Percentiles rank a stretch among this genome's conserved stretches.
Conservation (phyloP, 345 rosid species). For the Eucalyptus leucophloia region DNA sequence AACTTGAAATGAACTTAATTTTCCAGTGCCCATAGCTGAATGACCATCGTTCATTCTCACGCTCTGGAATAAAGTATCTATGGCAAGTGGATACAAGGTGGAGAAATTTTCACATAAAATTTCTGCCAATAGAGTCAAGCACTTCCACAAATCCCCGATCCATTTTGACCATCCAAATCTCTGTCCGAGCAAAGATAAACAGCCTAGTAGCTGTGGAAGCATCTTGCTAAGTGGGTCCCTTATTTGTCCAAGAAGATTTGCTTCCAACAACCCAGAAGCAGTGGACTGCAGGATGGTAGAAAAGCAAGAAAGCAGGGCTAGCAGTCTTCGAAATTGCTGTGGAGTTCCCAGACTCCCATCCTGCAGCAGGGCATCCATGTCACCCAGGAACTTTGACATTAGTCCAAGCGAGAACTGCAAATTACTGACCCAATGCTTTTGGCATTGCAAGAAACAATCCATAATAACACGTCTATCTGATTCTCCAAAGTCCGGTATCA, state of each 20-base stretch:
- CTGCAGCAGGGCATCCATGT: conserved; percentile 80
- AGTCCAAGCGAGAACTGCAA: conserved; percentile 78
- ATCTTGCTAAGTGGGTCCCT: conserved; percentile 53
- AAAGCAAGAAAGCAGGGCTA: conserved; percentile 91
- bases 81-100: conserved; percentile 42
- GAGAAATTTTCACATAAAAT: conserved; percentile 73
- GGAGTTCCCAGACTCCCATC: conserved; percentile 64
- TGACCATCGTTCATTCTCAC: conserved; percentile 25
- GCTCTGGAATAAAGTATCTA: conserved; percentile 68
- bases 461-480: conserved; percentile 62
- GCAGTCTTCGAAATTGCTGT: conserved; percentile 65
- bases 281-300: conserved; percentile 74
- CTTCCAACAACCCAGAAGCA: conserved; percentile 87
- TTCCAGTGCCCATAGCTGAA: conserved; percentile 29
- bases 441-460: conserved; percentile 90
- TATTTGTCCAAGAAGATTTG: conserved; percentile 70
- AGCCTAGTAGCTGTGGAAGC: conserved; percentile 73
- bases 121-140: conserved; percentile 91
- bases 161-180: conserved; percentile 90
- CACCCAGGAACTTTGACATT: conserved; percentile 67
- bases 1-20: conserved; percentile 54
- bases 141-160: conserved; percentile 77
- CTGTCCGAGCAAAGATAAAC: conserved; percentile 61
- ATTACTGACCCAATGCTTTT: conserved; percentile 81
- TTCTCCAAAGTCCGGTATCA: conserved; percentile 71